A percentile compares a stretch with the other conserved stretches of the same genome.
These are phyloP conservation scores for Harringtonia aguacate DNA, from an alignment of 2,329 filamentous ascomycete species.

Conservation along the genomic window DNA sequence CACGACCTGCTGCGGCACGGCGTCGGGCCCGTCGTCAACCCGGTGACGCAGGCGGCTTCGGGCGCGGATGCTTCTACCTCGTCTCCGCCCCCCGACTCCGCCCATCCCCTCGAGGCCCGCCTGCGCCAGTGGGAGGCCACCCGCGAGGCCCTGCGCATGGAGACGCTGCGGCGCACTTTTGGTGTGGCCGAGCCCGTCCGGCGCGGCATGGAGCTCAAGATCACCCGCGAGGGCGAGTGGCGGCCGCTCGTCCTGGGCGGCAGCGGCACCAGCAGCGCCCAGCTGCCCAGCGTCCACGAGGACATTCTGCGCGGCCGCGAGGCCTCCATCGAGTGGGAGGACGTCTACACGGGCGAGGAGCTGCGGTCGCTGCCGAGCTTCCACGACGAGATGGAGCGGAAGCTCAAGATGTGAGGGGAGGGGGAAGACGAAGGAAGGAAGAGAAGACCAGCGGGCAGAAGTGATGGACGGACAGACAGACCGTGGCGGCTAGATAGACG, in stretches of 20 bases:
- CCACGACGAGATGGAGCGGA: constrained; percentile 90
- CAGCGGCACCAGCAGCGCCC: constrained; percentile 17
- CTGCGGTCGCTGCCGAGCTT: constrained; percentile 59
- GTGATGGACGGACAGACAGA: too few relatives aligned
- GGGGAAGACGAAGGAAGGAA: constrained; percentile 1
- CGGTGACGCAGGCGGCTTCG: too few relatives aligned
- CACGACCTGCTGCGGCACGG: constrained; percentile 88
- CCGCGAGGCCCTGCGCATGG: constrained; percentile 81
- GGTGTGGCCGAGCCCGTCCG: constrained; percentile 89
- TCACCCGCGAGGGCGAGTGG: constrained; percentile 71
- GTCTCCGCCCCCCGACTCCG: constrained; percentile 44
- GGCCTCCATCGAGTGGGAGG: constrained; percentile 77
- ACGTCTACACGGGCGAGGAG: constrained; percentile 77
- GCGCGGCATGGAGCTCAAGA: constrained; percentile 90
- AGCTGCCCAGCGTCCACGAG: constrained; percentile 61
- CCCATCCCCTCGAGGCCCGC: constrained; percentile 86
- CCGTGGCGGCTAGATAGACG: too few relatives aligned
- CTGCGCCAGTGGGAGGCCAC: constrained; percentile 84
- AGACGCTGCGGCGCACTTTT: constrained; percentile 74
- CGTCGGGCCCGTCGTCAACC: constrained; percentile 54
- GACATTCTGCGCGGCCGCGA: constrained; percentile 81
- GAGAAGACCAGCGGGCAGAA: constrained; percentile 1
- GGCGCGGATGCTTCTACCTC: constrained; percentile 23
- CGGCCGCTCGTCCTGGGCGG: constrained; percentile 58
- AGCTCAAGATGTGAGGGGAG: constrained; percentile 61